Evolutionary conservation across 768 basidiomycete species (phyloP).

Genomic region (Collybia sordida): DNA sequence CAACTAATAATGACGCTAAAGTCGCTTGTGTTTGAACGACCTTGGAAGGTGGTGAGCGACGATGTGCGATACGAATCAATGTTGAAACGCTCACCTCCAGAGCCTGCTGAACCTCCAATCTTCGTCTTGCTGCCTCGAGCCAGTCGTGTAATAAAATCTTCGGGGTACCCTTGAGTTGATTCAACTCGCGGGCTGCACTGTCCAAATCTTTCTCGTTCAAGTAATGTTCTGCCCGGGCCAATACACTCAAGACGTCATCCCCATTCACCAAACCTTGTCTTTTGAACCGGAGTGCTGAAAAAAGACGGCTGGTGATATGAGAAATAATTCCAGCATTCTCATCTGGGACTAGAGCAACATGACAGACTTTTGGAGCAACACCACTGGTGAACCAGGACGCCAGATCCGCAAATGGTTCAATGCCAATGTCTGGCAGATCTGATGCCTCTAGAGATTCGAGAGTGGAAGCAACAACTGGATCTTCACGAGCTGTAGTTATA

Average conservation of each 20-base stretch:
- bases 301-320: slow-evolving; percentile 76
- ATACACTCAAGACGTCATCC: slow-evolving; percentile 79
- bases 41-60: slow-evolving; percentile 33
- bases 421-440: slow-evolving; percentile 74
- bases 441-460: slow-evolving; percentile 68
- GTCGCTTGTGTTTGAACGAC: slow-evolving; percentile 85
- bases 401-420: slow-evolving; percentile 89
- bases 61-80: not conserved
- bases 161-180: slow-evolving; percentile 83
- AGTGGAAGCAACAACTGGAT: slow-evolving; percentile 61
- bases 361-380: slow-evolving; percentile 80
- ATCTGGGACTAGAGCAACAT: slow-evolving; percentile 93
- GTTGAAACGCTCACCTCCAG: slow-evolving; percentile 59
- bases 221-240: slow-evolving; percentile 87
- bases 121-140: slow-evolving; percentile 83
- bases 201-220: slow-evolving; percentile 93
- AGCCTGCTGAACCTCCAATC: slow-evolving; percentile 91
- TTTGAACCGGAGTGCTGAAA: slow-evolving; percentile 78
- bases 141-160: slow-evolving; percentile 79
- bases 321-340: slow-evolving; percentile 85
- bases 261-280: slow-evolving; percentile 79
- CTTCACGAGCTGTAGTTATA: slow-evolving; percentile 69
- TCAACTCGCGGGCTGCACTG: slow-evolving; percentile 85
- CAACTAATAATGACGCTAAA: slow-evolving; percentile 73
- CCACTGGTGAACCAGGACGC: slow-evolving; percentile 87